Evolutionary conservation across 768 basidiomycete genomes (phyloP).

Genomic region (Termitomyces sp.): DNA sequence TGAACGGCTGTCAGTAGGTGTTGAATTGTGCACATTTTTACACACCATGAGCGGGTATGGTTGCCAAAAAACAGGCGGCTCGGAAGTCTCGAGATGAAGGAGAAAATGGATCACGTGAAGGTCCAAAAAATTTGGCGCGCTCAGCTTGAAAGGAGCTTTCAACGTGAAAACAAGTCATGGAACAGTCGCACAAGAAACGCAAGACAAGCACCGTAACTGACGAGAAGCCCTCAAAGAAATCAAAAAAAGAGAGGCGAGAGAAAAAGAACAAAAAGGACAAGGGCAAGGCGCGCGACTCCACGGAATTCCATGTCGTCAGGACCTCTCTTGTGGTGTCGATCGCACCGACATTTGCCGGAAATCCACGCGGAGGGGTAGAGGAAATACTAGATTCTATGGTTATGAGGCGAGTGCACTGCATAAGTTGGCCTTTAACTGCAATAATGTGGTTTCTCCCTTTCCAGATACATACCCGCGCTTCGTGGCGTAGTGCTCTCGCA

Average conservation of each 20-base stretch:
- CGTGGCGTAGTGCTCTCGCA: slow-evolving; percentile 86
- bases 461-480: slow-evolving; percentile 85
- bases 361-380: slow-evolving; percentile 72
- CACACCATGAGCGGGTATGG: slow-evolving; percentile 17
- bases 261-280: slow-evolving; percentile 32
- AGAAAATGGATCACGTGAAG: slow-evolving; percentile 9
- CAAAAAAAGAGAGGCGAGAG: slow-evolving; percentile 35
- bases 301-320: slow-evolving; percentile 61
- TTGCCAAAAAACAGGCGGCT: neutral
- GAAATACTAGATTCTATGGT: slow-evolving; percentile 94
- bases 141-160: neutral
- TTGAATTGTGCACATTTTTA: neutral
- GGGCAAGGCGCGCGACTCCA: slow-evolving; percentile 34
- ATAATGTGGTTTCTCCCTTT: slow-evolving; percentile 3
- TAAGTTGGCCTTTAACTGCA: neutral
- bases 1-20: neutral
- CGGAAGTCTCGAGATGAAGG: neutral
- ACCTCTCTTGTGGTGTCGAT: slow-evolving; percentile 73
- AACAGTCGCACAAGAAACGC: slow-evolving; percentile 44
- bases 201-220: slow-evolving; percentile 32
- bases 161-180: slow-evolving; percentile 20
- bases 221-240: slow-evolving; percentile 33
- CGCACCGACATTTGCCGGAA: slow-evolving; percentile 76
- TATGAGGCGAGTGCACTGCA: slow-evolving; percentile 68
- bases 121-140: slow-evolving; percentile 11